Conservation (phyloP, 1,284 basidiomycete genomes). For the Uromyces viciae-fabae region DNA sequence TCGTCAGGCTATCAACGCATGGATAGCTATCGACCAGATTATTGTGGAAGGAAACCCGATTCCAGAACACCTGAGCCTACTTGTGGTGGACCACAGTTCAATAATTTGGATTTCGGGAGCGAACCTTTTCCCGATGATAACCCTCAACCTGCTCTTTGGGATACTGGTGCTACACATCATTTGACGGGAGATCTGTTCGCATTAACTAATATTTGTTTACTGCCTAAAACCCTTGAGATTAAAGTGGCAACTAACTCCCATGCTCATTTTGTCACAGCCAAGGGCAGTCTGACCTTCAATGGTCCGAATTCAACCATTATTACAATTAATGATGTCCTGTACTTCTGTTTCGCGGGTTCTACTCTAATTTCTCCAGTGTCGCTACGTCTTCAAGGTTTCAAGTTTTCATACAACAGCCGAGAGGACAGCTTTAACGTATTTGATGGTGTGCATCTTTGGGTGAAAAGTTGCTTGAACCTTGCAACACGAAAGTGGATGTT, state of each 20-base stretch:
- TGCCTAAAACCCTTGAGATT: not conserved
- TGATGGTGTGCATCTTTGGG: not conserved
- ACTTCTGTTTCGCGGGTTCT: not conserved
- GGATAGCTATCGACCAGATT: no score
- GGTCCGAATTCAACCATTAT: not conserved
- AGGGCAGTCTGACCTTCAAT: not conserved
- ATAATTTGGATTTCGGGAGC: no score
- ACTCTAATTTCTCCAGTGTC: not conserved
- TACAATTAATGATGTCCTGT: not conserved
- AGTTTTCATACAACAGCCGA: not conserved
- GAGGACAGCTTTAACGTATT: not conserved
- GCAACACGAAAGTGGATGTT: not conserved
- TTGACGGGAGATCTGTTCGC: no score
- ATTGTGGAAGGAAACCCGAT: no score
- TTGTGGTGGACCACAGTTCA: no score
- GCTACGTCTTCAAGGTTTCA: not conserved
- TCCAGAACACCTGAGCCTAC: no score
- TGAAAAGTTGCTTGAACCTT: not conserved
- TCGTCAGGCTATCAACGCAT: no score
- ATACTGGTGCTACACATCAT: constrained; percentile 14
- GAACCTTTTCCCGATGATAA: no score
- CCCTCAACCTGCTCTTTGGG: no score
- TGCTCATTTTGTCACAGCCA: not conserved
- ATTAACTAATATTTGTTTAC: not conserved
- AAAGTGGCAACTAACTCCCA: not conserved